phyloP scores from a whole-genome alignment of 345 rosid species.

The Citrus unshiu region DNA sequence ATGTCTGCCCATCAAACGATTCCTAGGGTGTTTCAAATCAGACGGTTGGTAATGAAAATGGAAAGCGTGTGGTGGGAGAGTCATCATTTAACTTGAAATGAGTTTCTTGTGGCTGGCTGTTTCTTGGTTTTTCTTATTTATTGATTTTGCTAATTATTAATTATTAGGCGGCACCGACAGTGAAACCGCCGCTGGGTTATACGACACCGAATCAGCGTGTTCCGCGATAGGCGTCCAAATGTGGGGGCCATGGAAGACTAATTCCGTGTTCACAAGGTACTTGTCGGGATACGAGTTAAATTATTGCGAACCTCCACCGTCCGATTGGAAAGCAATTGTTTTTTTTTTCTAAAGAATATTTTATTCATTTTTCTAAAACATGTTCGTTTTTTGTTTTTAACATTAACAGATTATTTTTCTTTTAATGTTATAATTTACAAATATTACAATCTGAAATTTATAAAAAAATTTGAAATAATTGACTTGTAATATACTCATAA shows the following conservation, averaged over 20 bases:
- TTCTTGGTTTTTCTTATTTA: neutral
- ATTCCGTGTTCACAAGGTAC: slow-evolving; percentile 57
- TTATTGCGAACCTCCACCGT: slow-evolving; percentile 52
- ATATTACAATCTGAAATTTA: too few relatives aligned
- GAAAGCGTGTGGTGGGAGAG: neutral
- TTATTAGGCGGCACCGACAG: slow-evolving; percentile 58
- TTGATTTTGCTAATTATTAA: neutral
- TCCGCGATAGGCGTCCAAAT: neutral
- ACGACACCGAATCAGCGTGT: slow-evolving; percentile 31
- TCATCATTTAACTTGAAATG: neutral
- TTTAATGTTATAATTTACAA: neutral
- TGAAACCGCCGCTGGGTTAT: slow-evolving; percentile 16
- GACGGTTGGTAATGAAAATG: slow-evolving; percentile 16
- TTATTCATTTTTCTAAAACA: neutral
- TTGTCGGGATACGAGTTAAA: slow-evolving; percentile 56
- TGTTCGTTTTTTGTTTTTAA: too few relatives aligned
- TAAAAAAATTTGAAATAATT: too few relatives aligned
- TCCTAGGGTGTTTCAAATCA: neutral
- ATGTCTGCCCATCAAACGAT: slow-evolving; percentile 11
- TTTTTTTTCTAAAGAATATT: neutral
- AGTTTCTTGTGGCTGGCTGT: neutral
- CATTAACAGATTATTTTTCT: too few relatives aligned
- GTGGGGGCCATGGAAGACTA: slow-evolving; percentile 21
- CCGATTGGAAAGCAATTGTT: slow-evolving; percentile 9
- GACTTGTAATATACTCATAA: too few relatives aligned